These are phyloP conservation scores for Exobasidium cylindrosporum DNA, from an alignment of 1,284 basidiomycete species.

Conservation along the genomic window DNA sequence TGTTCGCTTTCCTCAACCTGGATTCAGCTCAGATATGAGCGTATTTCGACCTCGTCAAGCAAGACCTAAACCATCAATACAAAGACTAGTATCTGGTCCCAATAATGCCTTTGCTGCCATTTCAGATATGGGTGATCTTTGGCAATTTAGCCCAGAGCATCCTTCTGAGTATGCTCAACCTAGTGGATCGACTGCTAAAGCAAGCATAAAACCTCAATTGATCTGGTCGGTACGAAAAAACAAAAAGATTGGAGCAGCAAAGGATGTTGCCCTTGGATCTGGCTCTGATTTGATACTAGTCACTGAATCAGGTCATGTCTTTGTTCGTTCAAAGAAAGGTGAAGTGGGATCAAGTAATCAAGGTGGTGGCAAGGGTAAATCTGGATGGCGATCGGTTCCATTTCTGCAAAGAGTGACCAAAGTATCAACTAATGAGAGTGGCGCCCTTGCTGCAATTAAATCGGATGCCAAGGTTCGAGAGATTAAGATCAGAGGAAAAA, in stretches of 20 bases:
- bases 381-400: constrained; percentile 59
- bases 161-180: constrained; percentile 41
- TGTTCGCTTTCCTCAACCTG: constrained; percentile 60
- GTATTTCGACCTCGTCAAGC: constrained; percentile 57
- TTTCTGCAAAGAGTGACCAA: constrained; percentile 78
- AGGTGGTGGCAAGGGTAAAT: constrained; percentile 14
- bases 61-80: constrained; percentile 61
- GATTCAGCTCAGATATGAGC: constrained; percentile 61
- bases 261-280: constrained; percentile 83
- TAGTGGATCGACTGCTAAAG: constrained; percentile 14
- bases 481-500: constrained; percentile 65
- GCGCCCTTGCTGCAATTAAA: constrained; percentile 81
- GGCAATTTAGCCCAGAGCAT: constrained; percentile 67
- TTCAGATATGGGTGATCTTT: constrained; percentile 84
- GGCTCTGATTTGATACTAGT: constrained; percentile 88
- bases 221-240: constrained; percentile 84
- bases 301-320: constrained; percentile 92
- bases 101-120: constrained; percentile 82
- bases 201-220: constrained; percentile 67
- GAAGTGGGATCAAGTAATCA: constrained; percentile 21
- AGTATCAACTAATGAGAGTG: constrained; percentile 82
- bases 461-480: constrained; percentile 68
- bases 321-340: constrained; percentile 59
- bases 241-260: constrained; percentile 73
- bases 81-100: constrained; percentile 71